A percentile compares a stretch with the other conserved stretches of the same genome.
These are phyloP conservation scores for Mycena pura DNA, from an alignment of 768 basidiomycete species.

Conservation along the genomic window DNA sequence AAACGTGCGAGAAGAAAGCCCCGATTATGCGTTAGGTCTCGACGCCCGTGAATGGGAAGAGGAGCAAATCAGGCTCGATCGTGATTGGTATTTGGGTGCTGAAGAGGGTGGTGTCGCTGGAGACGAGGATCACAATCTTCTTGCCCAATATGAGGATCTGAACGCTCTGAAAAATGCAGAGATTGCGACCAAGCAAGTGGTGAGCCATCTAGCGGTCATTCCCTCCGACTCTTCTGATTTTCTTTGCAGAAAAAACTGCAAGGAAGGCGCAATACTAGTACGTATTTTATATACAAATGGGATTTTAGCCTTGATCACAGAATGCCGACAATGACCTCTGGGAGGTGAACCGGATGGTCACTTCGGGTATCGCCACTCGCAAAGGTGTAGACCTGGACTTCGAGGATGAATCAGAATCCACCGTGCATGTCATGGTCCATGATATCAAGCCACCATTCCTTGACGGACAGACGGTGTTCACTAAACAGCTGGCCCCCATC, in stretches of 20 bases:
- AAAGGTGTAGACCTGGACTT: conserved; percentile 91
- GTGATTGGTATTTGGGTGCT: conserved; percentile 95
- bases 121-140: conserved; percentile 91
- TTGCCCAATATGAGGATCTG: conserved; percentile 92
- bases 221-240: background rate
- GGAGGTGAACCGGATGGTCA: conserved; percentile 98
- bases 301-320: conserved; percentile 45
- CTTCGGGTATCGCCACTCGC: conserved; percentile 92
- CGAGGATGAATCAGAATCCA: conserved; percentile 94
- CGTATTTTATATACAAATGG: conserved; percentile 51
- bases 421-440: conserved; percentile 97
- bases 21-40: conserved; percentile 68
- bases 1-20: conserved; percentile 67
- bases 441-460: conserved; percentile 97
- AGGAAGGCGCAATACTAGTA: conserved; percentile 98
- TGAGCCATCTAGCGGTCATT: conserved; percentile 41
- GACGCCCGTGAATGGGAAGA: conserved; percentile 96
- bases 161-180: conserved; percentile 72
- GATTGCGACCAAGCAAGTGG: conserved; percentile 76
- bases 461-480: conserved; percentile 95
- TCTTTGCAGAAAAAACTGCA: conserved; percentile 76
- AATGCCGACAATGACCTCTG: conserved; percentile 98
- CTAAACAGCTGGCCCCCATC: conserved; percentile 95
- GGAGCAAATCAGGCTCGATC: conserved; percentile 88
- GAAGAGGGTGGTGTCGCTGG: conserved; percentile 87